phyloP scores from a whole-genome alignment of 768 basidiomycete genomes.

The Mycena belliarum region DNA sequence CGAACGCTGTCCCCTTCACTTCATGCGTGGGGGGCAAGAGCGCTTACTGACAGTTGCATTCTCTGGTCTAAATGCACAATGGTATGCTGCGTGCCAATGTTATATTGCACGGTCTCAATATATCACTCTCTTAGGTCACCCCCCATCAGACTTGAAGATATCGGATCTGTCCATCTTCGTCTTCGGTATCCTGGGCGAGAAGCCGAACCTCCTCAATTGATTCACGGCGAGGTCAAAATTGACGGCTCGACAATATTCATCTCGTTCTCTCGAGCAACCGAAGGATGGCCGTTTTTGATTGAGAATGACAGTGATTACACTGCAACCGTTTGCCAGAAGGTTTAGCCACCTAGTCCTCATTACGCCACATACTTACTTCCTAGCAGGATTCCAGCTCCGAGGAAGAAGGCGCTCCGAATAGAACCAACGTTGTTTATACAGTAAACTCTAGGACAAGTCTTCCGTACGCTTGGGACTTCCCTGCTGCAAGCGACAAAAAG shows the following conservation, averaged over 20 bases:
- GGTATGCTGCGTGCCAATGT: conserved; percentile 49
- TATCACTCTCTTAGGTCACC: conserved; percentile 65
- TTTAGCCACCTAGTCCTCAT: conserved; percentile 28
- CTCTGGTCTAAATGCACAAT: conserved; percentile 81
- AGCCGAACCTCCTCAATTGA: conserved; percentile 47
- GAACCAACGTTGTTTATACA: conserved; percentile 52
- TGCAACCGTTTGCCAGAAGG: conserved; percentile 74
- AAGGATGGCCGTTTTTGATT: conserved; percentile 86
- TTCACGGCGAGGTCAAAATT: conserved; percentile 78
- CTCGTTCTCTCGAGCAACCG: conserved; percentile 62
- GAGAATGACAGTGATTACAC: conserved; percentile 84
- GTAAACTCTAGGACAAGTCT: conserved; percentile 54
- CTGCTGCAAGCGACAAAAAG: conserved; percentile 80
- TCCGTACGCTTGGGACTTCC: conserved; percentile 92
- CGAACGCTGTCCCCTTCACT: conserved; percentile 66
- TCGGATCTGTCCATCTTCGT: conserved; percentile 80
- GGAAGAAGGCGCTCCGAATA: conserved; percentile 33
- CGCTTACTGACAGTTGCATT: conserved; percentile 83
- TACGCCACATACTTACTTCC: neutral
- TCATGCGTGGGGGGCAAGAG: conserved; percentile 64
- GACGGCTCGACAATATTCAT: conserved; percentile 90
- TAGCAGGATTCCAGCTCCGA: conserved; percentile 47
- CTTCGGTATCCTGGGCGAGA: conserved; percentile 45
- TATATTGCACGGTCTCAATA: conserved; percentile 3
- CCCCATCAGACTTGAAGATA: conserved; percentile 88